These are phyloP conservation scores for Letharia lupina DNA, from an alignment of 495 filamentous ascomycete species.

Conservation along the genomic window DNA sequence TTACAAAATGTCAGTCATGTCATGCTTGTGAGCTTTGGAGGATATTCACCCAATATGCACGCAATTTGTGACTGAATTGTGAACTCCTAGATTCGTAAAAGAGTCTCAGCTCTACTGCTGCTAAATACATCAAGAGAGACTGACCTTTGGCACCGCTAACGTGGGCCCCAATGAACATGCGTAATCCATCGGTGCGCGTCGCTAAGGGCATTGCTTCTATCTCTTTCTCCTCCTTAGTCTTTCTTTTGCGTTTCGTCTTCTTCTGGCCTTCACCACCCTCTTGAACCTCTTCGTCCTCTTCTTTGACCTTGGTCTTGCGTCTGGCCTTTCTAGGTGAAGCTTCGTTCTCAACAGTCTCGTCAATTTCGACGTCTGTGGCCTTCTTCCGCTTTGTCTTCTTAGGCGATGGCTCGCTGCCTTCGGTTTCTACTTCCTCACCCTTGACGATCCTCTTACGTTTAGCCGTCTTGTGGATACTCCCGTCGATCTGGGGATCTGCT, in stretches of 20 bases:
- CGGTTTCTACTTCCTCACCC: background rate
- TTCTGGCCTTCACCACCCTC: constrained; percentile 23
- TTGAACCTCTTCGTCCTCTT: constrained; percentile 28
- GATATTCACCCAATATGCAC: constrained; percentile 55
- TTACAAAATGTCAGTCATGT: constrained; percentile 21
- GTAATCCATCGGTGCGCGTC: constrained; percentile 56
- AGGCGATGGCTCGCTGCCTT: background rate
- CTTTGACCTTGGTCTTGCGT: constrained; percentile 16
- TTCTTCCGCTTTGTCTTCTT: constrained; percentile 14
- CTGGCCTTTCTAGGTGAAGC: background rate
- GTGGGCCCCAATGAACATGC: constrained; percentile 86
- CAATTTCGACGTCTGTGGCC: constrained; percentile 6
- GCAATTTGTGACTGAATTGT: constrained; percentile 77
- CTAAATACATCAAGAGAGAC: constrained; percentile 22
- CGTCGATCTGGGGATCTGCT: background rate
- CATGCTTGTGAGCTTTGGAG: background rate
- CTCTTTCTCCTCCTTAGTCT: constrained; percentile 40
- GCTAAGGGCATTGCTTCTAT: constrained; percentile 55
- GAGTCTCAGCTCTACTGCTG: constrained; percentile 4
- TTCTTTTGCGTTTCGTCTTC: constrained; percentile 23
- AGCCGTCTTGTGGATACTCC: background rate
- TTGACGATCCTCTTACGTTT: constrained; percentile 3
- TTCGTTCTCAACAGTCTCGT: constrained; percentile 7
- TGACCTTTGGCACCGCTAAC: constrained; percentile 79
- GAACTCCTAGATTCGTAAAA: constrained; percentile 45